These are phyloP conservation scores for Mycena alexandri DNA, from an alignment of 768 basidiomycete species.

Conservation along the genomic window DNA sequence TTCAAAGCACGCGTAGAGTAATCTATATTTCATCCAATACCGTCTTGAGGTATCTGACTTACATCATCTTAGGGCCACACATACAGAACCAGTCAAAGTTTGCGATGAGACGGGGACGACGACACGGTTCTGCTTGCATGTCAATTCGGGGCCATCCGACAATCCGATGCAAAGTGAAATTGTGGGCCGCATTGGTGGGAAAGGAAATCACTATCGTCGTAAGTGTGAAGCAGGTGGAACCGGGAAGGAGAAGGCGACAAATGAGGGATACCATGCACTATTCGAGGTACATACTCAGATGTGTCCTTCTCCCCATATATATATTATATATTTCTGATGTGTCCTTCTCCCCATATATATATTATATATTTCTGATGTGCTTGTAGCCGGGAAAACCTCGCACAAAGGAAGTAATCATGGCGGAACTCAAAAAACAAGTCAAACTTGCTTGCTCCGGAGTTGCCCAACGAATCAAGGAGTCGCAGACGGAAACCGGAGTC, in stretches of 20 bases:
- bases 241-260: constrained; percentile 38
- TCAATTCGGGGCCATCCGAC: neutral
- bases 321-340: neutral
- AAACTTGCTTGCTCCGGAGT: constrained; percentile 48
- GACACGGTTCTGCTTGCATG: neutral
- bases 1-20: neutral
- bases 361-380: neutral
- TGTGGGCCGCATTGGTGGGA: neutral
- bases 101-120: neutral
- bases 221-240: constrained; percentile 39
- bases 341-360: no score
- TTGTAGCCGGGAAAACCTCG: constrained; percentile 42
- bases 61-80: neutral
- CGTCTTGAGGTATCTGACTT: neutral
- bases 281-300: no score
- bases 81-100: neutral
- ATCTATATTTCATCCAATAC: no score
- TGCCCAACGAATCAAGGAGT: constrained; percentile 42
- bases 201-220: constrained; percentile 3
- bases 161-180: constrained; percentile 10
- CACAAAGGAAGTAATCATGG: constrained; percentile 38
- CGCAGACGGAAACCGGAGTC: constrained; percentile 50
- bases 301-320: no score
- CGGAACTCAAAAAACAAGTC: constrained; percentile 47
- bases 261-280: constrained; percentile 13